phyloP scores from a whole-genome alignment of 441 rosid species.

The Populus hybrid region DNA sequence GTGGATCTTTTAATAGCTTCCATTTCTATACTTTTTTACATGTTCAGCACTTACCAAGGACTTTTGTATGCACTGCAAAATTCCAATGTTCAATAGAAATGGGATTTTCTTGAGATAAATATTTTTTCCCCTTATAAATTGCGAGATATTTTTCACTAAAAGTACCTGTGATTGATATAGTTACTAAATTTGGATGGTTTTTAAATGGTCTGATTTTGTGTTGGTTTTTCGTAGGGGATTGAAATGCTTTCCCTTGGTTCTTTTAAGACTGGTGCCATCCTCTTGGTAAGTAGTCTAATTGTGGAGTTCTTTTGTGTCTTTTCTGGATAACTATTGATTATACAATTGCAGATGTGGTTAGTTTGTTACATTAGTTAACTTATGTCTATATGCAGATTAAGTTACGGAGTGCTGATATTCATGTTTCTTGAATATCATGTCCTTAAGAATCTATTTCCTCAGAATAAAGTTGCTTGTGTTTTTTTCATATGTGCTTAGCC shows the following conservation, averaged over 20 bases:
- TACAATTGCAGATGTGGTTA: not conserved
- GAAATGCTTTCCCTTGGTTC: slow-evolving; percentile 99
- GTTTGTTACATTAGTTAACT: not conserved
- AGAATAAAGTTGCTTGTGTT: not conserved
- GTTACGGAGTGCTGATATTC: not conserved
- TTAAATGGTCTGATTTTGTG: not conserved
- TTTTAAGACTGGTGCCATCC: slow-evolving; percentile 95
- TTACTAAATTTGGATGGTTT: not conserved
- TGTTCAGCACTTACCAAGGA: not conserved
- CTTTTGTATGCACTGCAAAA: not conserved
- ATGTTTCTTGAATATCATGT: too few species aligned
- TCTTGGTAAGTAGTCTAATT: slow-evolving; percentile 55
- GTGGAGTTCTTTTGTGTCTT: not conserved
- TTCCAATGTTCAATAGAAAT: not conserved
- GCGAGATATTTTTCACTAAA: not conserved
- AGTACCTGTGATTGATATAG: not conserved
- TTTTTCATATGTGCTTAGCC: not conserved
- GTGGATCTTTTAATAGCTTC: not conserved
- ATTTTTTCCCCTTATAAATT: too few species aligned
- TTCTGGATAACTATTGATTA: not conserved
- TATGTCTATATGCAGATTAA: not conserved
- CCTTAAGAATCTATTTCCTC: not conserved
- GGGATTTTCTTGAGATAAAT: not conserved
- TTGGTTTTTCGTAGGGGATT: slow-evolving; percentile 60
- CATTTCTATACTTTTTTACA: not conserved